Base-by-base conservation (phyloP, 2,329 filamentous ascomycete species). In the Monosporascus sp. region DNA sequence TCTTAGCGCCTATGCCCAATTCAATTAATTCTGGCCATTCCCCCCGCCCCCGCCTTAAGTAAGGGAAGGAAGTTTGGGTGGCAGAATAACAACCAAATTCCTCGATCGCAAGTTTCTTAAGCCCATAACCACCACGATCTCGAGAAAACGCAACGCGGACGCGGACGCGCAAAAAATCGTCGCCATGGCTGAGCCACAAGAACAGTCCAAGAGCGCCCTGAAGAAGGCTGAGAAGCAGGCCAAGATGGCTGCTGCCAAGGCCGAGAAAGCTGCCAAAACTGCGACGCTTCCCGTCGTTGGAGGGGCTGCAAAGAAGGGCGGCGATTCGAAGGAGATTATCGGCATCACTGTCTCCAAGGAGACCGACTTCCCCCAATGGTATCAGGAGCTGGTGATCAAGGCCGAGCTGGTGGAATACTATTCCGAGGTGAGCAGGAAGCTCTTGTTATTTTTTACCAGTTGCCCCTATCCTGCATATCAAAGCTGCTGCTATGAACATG, bases 351-450 rank as follows among this genome's bases (percentile, higher is more conserved):
- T 88, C 55, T 80, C 82, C 58, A 97, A 97, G 74, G 78, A 86
- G 48, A 86, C 89, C 47, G 90, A 97, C 74, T 94, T 99, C 69
- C 81, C 90, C 49, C 85, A 86, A 72, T 99, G 94, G 94, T 99
- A 99, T 74, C 90, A 96, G 74, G 93, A 99, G 74, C 89, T 97
- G 56, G 88, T 99, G 53, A 85, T 92, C 67, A 99, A 99, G 82
- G 90, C 90, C 63, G 90, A 97, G 70, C 89, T 99, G 88, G 86
- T 97, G 65, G 92, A 96, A 67, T 99, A 97, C 82, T 97, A 97
- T 70, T 76, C 62, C 49, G 72, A 74, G 59, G 65, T 66, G 51
- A 54, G 59, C 45, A 17, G 18, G 17, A 11, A 34, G 8, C n/a
- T 11, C 18, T 14, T 14, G 11, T 34, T 34, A 34, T 14, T 34